These are phyloP conservation scores for Scalesia atractyloides DNA, from an alignment of 129 eudicot genomes.

Conservation along the genomic window DNA sequence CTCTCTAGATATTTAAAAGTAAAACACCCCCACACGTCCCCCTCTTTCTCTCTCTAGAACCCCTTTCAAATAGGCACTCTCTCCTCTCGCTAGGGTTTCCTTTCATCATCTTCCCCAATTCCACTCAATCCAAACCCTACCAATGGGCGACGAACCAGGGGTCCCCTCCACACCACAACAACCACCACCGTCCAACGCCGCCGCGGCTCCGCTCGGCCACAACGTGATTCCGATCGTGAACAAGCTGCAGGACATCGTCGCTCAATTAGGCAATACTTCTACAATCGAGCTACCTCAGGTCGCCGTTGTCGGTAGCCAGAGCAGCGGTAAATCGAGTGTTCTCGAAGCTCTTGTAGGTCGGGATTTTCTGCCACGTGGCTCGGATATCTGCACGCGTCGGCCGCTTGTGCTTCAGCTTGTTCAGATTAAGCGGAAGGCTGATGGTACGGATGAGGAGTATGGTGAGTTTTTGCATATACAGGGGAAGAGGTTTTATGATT, in stretches of 20 bases:
- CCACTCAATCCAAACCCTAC: constrained; percentile 9
- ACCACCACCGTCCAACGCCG: constrained; percentile 24
- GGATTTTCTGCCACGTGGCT: constrained; percentile 90
- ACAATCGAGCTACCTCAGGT: constrained; percentile 92
- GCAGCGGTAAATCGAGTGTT: constrained; percentile 97
- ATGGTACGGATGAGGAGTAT: constrained; percentile 77
- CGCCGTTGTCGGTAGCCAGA: constrained; percentile 97
- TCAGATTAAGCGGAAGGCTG: constrained; percentile 60
- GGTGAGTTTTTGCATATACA: constrained; percentile 92
- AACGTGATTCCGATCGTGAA: constrained; percentile 90
- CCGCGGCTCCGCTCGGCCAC: constrained; percentile 62
- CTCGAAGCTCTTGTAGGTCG: constrained; percentile 97
- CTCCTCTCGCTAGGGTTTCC: constrained; percentile 49
- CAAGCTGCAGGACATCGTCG: constrained; percentile 92
- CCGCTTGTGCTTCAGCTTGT: constrained; percentile 89
- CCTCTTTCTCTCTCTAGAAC: constrained; percentile 11
- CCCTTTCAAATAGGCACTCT: constrained; percentile 18
- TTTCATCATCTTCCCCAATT: neutral
- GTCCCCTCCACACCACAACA: constrained; percentile 35
- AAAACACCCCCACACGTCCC: constrained; percentile 20
- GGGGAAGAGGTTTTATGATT: constrained; percentile 72
- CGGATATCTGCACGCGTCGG: constrained; percentile 89
- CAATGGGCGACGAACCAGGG: constrained; percentile 69
- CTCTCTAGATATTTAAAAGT: too few species aligned
- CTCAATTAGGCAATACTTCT: constrained; percentile 74